Base-by-base conservation (phyloP, 2,329 filamentous ascomycete genomes). In the Blastomyces parvus region DNA sequence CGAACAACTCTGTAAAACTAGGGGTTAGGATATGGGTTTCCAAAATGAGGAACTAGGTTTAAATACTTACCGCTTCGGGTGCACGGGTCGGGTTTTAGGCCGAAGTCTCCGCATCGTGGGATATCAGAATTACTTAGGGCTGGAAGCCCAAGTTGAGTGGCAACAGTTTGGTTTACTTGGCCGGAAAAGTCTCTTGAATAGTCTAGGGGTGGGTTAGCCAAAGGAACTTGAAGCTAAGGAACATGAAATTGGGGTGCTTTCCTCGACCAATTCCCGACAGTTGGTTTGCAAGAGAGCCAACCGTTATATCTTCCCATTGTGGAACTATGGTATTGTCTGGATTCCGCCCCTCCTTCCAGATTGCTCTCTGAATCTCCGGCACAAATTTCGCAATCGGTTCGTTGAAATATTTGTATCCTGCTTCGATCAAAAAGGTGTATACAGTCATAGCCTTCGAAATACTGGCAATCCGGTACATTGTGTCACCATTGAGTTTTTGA, bases 381-480 rank as follows among this genome's bases (percentile, higher is more conserved):
- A 80, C 68, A 61, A 76, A 78, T 30, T 74, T 73, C 0, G 78
- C 79, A 61, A 80, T 74, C 7, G 77, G 74, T 3, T 75, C 71
- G 48, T 76, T 73, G 69, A 76, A 80, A 40, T 72, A 68, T 19
- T 67, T 64, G 61, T 78, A 74, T 0, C 79, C 77, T n/a, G 72
- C 71, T 63, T 78, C 73, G 17, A 73, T 70, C 22, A 81, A 70
- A 64, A 77, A 78, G 6, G 73, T 73, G 61, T 77, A 79, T 2
- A 80, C 72, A 2, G 75, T 78, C 64, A 79, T 74, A 7, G 80
- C 67, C 67, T 82, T 82, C 11, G 78, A 78, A 13, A 81, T 68
- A 65, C 79, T 81, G 17, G 72, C 76, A 3, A 78, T 68, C 2
- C 74, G 70, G 66, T 76, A 83, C 25, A 78, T 69, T 0, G 70